Evolutionary conservation across 2,329 filamentous ascomycete species (phyloP).

Genomic region (Tolypocladium nubicola): DNA sequence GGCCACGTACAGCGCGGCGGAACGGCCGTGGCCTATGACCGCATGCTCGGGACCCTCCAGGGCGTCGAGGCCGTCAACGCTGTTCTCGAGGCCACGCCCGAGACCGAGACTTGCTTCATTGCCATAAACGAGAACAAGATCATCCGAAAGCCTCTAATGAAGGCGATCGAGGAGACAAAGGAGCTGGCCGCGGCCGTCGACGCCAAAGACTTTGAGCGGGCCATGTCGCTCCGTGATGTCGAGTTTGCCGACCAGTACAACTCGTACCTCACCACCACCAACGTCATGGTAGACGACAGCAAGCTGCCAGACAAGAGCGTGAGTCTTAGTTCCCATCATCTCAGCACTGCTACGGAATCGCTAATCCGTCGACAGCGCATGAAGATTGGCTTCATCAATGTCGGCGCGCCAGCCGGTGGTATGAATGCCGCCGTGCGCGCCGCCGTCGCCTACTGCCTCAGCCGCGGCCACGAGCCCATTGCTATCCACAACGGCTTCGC

Average conservation of each 20-base stretch:
- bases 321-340: conserved; percentile 13
- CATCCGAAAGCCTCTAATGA: conserved; percentile 75
- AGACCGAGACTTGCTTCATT: conserved; percentile 88
- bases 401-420: conserved; percentile 90
- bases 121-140: conserved; percentile 98
- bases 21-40: conserved; percentile 83
- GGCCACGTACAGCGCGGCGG: conserved; percentile 97
- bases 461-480: conserved; percentile 82
- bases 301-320: conserved; percentile 62
- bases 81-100: conserved; percentile 78
- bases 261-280: conserved; percentile 85
- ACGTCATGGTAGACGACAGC: conserved; percentile 60
- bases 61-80: conserved; percentile 91
- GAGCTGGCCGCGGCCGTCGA: conserved; percentile 74
- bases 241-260: conserved; percentile 91
- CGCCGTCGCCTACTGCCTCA: conserved; percentile 84
- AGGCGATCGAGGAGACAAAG: conserved; percentile 80
- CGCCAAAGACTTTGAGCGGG: conserved; percentile 72
- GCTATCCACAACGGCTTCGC: conserved; percentile 97
- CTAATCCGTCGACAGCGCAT: conserved; percentile 51
- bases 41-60: conserved; percentile 85
- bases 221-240: conserved; percentile 80
- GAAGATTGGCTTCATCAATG: conserved; percentile 92
- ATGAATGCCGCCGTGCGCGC: conserved; percentile 97
- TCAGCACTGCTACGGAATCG: neutral